phyloP scores from a whole-genome alignment of 306 rosid species.

The Chamaecrista fasciculata region DNA sequence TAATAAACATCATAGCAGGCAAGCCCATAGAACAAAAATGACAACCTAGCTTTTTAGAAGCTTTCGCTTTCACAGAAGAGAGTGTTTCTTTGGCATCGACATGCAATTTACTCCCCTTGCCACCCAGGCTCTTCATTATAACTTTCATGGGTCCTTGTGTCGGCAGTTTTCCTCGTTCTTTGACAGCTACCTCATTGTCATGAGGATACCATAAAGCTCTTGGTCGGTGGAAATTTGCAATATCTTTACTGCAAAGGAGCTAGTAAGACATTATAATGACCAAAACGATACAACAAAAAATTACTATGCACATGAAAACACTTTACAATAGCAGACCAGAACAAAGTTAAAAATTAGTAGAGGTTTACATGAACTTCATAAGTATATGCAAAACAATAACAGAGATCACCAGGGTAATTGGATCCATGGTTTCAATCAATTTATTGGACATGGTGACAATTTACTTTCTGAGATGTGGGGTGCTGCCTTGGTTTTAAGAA shows the following conservation, averaged over 20 bases:
- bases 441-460: too few species aligned
- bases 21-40: slow-evolving; percentile 16
- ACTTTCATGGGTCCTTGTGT: slow-evolving; percentile 77
- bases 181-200: slow-evolving; percentile 76
- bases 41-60: slow-evolving; percentile 96
- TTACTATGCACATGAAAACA: background rate
- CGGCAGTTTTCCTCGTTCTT: slow-evolving; percentile 77
- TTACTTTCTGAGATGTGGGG: too few species aligned
- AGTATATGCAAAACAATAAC: background rate
- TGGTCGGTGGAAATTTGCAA: slow-evolving; percentile 95
- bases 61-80: slow-evolving; percentile 74
- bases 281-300: slow-evolving; percentile 11
- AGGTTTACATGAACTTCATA: slow-evolving; percentile 17
- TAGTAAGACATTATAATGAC: slow-evolving; percentile 26
- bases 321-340: background rate
- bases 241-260: slow-evolving; percentile 75
- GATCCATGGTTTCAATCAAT: too few species aligned
- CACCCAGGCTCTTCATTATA: slow-evolving; percentile 90
- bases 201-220: slow-evolving; percentile 97
- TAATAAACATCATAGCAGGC: slow-evolving; percentile 6
- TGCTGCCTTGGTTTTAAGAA: too few species aligned
- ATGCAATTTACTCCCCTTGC: slow-evolving; percentile 81
- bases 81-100: slow-evolving; percentile 82
- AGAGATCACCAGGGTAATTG: too few species aligned
- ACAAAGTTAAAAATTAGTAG: background rate